A percentile compares a stretch with the other conserved stretches of the same genome.
Conservation (phyloP, 2,329 filamentous ascomycete species). For the Xylariaceae sp. region DNA sequence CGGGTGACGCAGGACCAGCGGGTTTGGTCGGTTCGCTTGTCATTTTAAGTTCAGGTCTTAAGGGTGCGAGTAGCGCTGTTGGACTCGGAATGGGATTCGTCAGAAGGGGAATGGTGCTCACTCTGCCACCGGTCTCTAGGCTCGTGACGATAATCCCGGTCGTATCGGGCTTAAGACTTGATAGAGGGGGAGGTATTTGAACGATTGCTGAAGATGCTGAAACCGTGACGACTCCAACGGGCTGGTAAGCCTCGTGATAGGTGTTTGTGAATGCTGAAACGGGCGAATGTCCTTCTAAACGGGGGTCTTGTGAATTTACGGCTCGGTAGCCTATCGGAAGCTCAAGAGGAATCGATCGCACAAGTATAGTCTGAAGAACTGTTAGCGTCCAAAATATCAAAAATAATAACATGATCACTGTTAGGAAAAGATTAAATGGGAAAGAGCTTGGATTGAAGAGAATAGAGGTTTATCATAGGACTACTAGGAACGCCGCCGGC, state of each 20-base stretch:
- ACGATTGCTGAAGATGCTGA: conserved; percentile 39
- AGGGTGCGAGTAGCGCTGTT: conserved; percentile 42
- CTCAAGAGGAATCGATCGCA: conserved; percentile 28
- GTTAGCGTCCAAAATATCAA: conserved; percentile 37
- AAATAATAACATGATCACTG: conserved; percentile 33
- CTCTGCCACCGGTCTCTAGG: conserved; percentile 38
- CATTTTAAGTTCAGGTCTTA: conserved; percentile 22
- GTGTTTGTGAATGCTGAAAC: conserved; percentile 17
- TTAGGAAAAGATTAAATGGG: conserved; percentile 14
- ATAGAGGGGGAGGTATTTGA: conserved; percentile 43
- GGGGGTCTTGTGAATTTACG: neutral
- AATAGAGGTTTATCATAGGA: conserved; percentile 19
- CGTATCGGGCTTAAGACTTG: conserved; percentile 39
- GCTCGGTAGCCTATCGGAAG: conserved; percentile 11
- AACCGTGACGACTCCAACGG: conserved; percentile 42
- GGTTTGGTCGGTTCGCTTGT: conserved; percentile 35
- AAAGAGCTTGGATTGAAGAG: neutral
- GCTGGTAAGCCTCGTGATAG: conserved; percentile 33
- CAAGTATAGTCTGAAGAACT: conserved; percentile 35
- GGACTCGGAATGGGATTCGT: conserved; percentile 46
- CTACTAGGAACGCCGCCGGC: conserved; percentile 4
- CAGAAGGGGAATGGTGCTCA: conserved; percentile 35
- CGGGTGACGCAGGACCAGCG: conserved; percentile 30
- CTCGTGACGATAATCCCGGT: conserved; percentile 43
- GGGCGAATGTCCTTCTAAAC: conserved; percentile 25